phyloP scores from a whole-genome alignment of 2,329 filamentous ascomycete genomes.

The Colletotrichum kahawae region DNA sequence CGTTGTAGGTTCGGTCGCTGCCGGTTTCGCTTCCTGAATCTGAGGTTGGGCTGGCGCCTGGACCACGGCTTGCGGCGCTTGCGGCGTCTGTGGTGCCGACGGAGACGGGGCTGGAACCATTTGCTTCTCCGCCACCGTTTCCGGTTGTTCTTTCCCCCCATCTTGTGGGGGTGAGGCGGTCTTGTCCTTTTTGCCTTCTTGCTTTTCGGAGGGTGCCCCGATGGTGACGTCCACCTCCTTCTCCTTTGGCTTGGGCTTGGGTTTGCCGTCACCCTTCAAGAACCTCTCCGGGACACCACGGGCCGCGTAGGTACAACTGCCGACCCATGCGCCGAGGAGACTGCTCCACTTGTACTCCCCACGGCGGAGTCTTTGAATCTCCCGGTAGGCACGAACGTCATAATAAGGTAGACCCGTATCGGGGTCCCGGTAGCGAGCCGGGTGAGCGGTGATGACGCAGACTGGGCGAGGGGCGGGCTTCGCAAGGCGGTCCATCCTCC shows the following conservation, averaged over 20 bases:
- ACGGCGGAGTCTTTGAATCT: slow-evolving; percentile 75
- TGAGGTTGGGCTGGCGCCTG: background rate
- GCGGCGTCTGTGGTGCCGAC: background rate
- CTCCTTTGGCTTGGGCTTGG: slow-evolving; percentile 23
- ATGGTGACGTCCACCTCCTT: background rate
- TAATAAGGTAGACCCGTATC: slow-evolving; percentile 82
- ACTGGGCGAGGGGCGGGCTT: slow-evolving; percentile 59
- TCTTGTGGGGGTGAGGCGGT: background rate
- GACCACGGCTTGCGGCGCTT: background rate
- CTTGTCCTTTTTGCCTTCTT: slow-evolving; percentile 16
- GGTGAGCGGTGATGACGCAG: slow-evolving; percentile 83
- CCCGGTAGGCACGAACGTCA: slow-evolving; percentile 79
- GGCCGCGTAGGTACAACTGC: slow-evolving; percentile 67
- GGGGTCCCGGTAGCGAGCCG: slow-evolving; percentile 85
- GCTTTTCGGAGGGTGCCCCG: slow-evolving; percentile 22
- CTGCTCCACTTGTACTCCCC: slow-evolving; percentile 85
- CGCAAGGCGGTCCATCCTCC: slow-evolving; percentile 60
- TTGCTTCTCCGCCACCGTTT: background rate
- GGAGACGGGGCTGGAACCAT: slow-evolving; percentile 6
- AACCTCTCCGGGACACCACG: slow-evolving; percentile 84
- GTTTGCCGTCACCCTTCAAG: slow-evolving; percentile 37
- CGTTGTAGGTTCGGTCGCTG: background rate
- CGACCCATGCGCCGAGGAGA: slow-evolving; percentile 83
- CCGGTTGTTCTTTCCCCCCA: background rate
- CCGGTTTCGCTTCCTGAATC: slow-evolving; percentile 2